Evolutionary conservation across 2,329 filamentous ascomycete genomes (phyloP).

Genomic region (Dactylellina haptotyla): DNA sequence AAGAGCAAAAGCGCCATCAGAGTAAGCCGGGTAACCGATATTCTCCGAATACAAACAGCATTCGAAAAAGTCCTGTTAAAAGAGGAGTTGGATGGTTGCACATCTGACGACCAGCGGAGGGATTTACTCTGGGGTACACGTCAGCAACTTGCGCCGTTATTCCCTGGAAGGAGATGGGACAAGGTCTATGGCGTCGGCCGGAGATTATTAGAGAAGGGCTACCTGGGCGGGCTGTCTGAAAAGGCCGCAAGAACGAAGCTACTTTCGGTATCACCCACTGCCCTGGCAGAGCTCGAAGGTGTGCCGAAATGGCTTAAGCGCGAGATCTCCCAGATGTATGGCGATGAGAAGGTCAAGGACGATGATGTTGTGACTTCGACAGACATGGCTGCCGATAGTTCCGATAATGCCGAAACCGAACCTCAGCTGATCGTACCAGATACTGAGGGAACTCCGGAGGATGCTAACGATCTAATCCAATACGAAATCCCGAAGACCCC

Average conservation of each 20-base stretch:
- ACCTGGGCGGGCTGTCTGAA: neutral
- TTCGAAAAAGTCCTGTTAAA: neutral
- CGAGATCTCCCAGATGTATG: neutral
- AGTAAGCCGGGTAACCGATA: neutral
- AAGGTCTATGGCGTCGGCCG: constrained; percentile 22
- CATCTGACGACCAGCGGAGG: constrained; percentile 8
- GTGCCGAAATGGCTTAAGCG: constrained; percentile 10
- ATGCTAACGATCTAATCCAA: no score
- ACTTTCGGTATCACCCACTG: neutral
- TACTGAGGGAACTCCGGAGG: no score
- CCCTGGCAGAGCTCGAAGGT: neutral
- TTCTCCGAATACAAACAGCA: constrained; percentile 21
- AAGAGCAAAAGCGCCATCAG: neutral
- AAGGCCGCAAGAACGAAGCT: neutral
- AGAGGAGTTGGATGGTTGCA: constrained; percentile 5
- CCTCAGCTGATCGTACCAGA: no score
- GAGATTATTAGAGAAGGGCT: constrained; percentile 24
- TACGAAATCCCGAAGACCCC: no score
- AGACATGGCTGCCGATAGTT: no score
- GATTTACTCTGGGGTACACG: constrained; percentile 30
- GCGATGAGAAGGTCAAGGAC: no score
- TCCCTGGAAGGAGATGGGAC: constrained; percentile 9
- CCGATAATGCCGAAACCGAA: no score
- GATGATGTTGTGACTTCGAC: no score
- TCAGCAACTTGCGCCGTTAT: constrained; percentile 1